A percentile compares a stretch with the other conserved stretches of the same genome.
Conservation (phyloP, 2,329 filamentous ascomycete genomes). For the Talaromyces amestolkiae region DNA sequence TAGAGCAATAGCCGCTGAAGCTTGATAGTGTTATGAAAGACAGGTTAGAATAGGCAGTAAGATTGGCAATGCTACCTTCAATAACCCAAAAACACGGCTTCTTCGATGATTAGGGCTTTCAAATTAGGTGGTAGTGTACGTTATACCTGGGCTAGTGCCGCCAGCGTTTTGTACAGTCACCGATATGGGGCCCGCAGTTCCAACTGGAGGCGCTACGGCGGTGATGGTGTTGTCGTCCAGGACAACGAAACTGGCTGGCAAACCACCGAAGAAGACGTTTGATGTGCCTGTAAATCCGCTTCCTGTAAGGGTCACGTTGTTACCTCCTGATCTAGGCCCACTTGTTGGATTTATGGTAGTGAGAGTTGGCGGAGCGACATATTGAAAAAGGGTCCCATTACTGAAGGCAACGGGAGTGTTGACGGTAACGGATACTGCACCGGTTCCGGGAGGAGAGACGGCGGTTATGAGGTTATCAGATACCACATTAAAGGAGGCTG, state of each 20-base stretch:
- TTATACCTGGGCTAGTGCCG: background rate
- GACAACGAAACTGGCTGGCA: background rate
- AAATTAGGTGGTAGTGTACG: background rate
- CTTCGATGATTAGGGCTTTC: background rate
- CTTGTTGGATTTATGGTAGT: background rate
- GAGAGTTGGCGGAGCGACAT: background rate
- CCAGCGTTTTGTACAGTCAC: background rate
- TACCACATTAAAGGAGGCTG: background rate
- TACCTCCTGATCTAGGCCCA: background rate
- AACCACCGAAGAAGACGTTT: background rate
- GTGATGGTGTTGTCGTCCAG: background rate
- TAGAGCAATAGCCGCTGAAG: background rate
- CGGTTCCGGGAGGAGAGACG: constrained; percentile 12
- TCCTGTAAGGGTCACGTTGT: constrained; percentile 5
- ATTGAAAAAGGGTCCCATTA: constrained; percentile 8
- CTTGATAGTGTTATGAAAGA: background rate
- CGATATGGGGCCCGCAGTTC: background rate
- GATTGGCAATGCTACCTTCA: background rate
- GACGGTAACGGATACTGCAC: background rate
- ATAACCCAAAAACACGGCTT: background rate
- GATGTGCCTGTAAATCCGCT: background rate
- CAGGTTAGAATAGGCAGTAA: background rate
- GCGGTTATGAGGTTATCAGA: constrained; percentile 10
- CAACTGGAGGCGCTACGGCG: background rate
- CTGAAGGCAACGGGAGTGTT: background rate